Evolutionary conservation across 176 grass and related monocot species (phyloP).

Genomic region (Musa troglodytarum): DNA sequence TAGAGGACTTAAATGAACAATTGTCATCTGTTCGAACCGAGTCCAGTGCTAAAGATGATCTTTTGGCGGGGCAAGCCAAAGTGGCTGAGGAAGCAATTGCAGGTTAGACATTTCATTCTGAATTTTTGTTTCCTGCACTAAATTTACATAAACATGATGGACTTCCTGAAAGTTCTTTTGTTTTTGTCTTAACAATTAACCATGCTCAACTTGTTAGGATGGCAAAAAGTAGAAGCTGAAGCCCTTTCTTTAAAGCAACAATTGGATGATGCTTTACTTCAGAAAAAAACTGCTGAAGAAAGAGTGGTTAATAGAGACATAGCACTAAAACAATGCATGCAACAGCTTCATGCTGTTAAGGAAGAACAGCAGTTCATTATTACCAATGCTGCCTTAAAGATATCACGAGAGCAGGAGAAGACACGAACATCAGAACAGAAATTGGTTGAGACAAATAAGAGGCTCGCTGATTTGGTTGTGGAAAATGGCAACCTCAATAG

Average conservation of each 20-base stretch:
- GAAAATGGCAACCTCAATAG: conserved; percentile 43
- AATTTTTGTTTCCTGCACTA: neutral
- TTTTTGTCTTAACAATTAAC: neutral
- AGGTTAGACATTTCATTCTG: conserved; percentile 1
- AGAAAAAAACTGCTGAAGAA: conserved; percentile 18
- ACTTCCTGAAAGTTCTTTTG: neutral
- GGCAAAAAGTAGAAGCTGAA: conserved; percentile 22
- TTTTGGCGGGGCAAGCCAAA: conserved; percentile 33
- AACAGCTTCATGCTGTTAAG: conserved; percentile 36
- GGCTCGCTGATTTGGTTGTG: conserved; percentile 30
- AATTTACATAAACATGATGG: neutral
- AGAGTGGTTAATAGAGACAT: conserved; percentile 32
- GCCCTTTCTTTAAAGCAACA: conserved; percentile 3
- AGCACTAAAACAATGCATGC: conserved; percentile 46
- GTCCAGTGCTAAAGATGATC: conserved; percentile 34
- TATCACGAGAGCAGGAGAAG: conserved; percentile 45
- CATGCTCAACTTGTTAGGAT: conserved; percentile 15
- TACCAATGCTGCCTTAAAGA: conserved; percentile 39
- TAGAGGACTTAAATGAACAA: conserved; percentile 28
- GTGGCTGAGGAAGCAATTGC: conserved; percentile 31
- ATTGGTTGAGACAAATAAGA: conserved; percentile 48
- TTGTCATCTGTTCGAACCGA: conserved; percentile 20
- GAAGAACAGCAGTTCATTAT: conserved; percentile 65
- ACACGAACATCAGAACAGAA: conserved; percentile 34
- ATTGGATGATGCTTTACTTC: conserved; percentile 18